Evolutionary conservation across 108 stramenopile species (phyloP), one percentile per base, ranked within the genome.

Genomic region (Skeletonema tropicum): DNA sequence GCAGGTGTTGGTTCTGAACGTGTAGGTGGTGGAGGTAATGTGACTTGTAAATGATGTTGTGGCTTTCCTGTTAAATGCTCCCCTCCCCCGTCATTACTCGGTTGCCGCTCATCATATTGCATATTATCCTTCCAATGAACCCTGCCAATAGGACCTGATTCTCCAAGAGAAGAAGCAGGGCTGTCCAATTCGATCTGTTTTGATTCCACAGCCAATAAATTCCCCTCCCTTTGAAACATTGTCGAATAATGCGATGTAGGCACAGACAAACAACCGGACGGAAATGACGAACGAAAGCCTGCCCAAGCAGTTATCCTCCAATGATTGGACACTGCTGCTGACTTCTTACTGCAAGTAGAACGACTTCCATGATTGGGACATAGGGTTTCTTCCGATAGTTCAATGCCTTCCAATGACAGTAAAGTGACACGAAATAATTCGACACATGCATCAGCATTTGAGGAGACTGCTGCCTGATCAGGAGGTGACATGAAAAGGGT

Each of bases 11-110:
- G 23, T 6, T 21, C 23, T 55, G 19, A 23, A 23, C 23, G 52
- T 3, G 21, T 23, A 10, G 19, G 52, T 23, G 19, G 23, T 55
- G 52, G 52, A 6, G 52, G 52, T 55, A 55, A 9, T 23, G 10
- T 25, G 23, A 55, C 52, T 23, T 55, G 52, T 55, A 55, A 55
- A 55, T 55, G 52, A 55, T 55, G 52, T 23, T 55, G 52, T 23
- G 52, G 52, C 52, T 8, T 9, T 23, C 0, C 10, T 10, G n/a
- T 23, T 23, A 10, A 23, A n/a, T 45, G 42, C n/a, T 45, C 42
- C 15, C 2, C 42, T n/a, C 4, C 15, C 3, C 15, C 42, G 42
- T 45, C 42, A 45, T 45, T n/a, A 45, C 15, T 45, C 3, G 42
- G 42, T n/a, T 45, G 15, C 5, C 15, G 42, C 7, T 55, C 52